Percentiles rank a stretch among this genome's conserved stretches.
These are phyloP conservation scores for Pestalotiopsis sp. DNA, from an alignment of 2,329 filamentous ascomycete genomes.

Conservation along the genomic window DNA sequence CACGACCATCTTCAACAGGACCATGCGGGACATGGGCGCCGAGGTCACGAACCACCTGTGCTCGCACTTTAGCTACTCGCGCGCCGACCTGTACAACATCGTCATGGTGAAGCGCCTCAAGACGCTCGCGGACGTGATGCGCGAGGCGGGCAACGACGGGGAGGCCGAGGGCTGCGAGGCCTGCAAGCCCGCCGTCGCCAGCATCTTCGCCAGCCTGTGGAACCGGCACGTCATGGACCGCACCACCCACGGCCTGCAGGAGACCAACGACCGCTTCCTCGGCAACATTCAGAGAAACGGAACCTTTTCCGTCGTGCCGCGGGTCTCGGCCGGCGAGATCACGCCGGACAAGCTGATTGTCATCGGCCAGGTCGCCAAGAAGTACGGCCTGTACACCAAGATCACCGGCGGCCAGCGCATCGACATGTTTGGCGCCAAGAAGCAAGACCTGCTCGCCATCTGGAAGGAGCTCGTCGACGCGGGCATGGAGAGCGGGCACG, in stretches of 20 bases:
- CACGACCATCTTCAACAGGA: conserved; percentile 86
- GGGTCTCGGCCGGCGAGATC: conserved; percentile 84
- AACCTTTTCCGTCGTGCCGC: conserved; percentile 85
- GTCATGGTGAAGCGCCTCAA: conserved; percentile 78
- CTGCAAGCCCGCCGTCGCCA: conserved; percentile 82
- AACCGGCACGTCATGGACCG: conserved; percentile 81
- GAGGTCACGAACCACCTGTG: conserved; percentile 88
- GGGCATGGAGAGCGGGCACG: conserved; percentile 89
- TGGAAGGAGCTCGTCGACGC: conserved; percentile 81
- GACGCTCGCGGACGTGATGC: conserved; percentile 77
- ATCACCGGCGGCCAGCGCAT: conserved; percentile 92
- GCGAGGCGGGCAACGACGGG: conserved; percentile 70
- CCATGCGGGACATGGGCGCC: conserved; percentile 82
- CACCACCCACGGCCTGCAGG: conserved; percentile 74
- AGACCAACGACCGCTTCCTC: conserved; percentile 87
- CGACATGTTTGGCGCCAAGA: conserved; percentile 89
- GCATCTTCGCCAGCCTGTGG: conserved; percentile 80
- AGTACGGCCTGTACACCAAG: conserved; percentile 85
- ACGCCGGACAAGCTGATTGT: conserved; percentile 83
- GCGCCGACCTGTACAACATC: conserved; percentile 89
- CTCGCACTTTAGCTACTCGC: conserved; percentile 80
- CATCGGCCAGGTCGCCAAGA: conserved; percentile 82
- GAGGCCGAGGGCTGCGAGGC: conserved; percentile 80
- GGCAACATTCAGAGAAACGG: conserved; percentile 92
- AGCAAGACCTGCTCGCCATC: conserved; percentile 81